Conservation (phyloP, 495 filamentous ascomycete genomes). For the Symbiotaphrina buchneri region DNA sequence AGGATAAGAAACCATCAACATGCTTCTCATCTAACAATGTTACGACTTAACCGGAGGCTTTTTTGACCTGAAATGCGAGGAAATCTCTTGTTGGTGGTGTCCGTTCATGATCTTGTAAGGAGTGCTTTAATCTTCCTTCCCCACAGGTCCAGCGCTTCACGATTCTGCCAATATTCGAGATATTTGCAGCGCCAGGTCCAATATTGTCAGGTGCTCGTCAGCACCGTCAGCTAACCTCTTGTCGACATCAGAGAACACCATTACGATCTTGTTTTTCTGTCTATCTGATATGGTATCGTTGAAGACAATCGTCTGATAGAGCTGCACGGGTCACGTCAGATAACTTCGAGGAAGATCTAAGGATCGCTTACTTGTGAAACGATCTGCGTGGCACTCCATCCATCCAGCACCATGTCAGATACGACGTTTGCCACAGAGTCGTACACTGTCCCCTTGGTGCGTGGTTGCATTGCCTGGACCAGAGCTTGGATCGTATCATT, state of each 20-base stretch:
- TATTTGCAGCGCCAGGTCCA: slow-evolving; percentile 67
- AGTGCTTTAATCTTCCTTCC: too few relatives aligned
- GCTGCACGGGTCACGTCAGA: slow-evolving; percentile 17
- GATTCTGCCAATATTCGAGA: slow-evolving; percentile 39
- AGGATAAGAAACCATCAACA: too few relatives aligned
- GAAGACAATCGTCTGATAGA: slow-evolving; percentile 65
- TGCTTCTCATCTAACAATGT: too few relatives aligned
- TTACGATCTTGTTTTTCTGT: slow-evolving; percentile 79
- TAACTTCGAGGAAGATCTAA: not conserved
- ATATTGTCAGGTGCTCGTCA: slow-evolving; percentile 78
- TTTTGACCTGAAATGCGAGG: too few relatives aligned
- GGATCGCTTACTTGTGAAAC: slow-evolving; percentile 38
- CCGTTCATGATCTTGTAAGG: too few relatives aligned
- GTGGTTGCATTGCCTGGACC: slow-evolving; percentile 56
- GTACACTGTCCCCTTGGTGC: slow-evolving; percentile 37
- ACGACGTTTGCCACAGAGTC: slow-evolving; percentile 53
- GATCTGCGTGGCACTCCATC: slow-evolving; percentile 91
- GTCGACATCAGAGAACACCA: slow-evolving; percentile 79
- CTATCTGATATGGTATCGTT: slow-evolving; percentile 62
- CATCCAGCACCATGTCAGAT: slow-evolving; percentile 82
- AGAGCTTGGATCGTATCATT: slow-evolving; percentile 44
- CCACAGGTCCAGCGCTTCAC: too few relatives aligned
- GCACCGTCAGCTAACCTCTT: slow-evolving; percentile 93
- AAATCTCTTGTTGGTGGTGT: too few relatives aligned
- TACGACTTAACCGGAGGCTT: too few relatives aligned